Percentiles rank a stretch among this genome's conserved stretches.
Evolutionary conservation across 768 basidiomycete genomes (phyloP).

Genomic region (Naganishia friedmannii): DNA sequence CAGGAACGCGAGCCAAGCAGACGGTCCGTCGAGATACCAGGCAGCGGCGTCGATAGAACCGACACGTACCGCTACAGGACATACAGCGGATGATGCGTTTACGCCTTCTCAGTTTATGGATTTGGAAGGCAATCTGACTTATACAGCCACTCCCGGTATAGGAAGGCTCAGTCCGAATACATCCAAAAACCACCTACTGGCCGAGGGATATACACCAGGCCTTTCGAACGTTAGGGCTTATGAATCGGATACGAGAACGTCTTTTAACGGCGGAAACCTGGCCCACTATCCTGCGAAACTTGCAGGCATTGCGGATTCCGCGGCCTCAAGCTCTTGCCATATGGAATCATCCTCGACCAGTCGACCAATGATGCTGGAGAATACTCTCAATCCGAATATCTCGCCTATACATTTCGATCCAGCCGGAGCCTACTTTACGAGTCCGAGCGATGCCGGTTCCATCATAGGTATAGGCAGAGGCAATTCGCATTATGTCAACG

Average conservation of each 20-base stretch:
- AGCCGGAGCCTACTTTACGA: conserved; percentile 17
- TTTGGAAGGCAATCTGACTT: neutral
- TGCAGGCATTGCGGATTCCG: neutral
- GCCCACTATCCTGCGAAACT: neutral
- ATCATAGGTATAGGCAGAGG: neutral
- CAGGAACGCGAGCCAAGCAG: neutral
- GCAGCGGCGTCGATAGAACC: no score
- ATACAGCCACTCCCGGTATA: neutral
- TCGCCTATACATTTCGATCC: neutral
- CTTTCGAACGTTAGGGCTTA: neutral
- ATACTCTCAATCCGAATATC: neutral
- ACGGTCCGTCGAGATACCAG: neutral
- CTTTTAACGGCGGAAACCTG: neutral
- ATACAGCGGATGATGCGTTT: neutral
- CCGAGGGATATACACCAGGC: neutral
- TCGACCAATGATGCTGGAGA: neutral
- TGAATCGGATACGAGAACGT: neutral
- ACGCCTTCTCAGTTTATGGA: conserved; percentile 22
- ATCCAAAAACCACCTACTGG: neutral
- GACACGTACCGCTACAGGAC: neutral
- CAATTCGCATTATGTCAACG: neutral
- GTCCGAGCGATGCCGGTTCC: conserved; percentile 19
- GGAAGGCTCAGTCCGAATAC: neutral
- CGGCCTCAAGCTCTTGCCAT: neutral
- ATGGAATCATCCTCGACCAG: neutral